Conservation (phyloP, 352 stramenopile genomes). For the Phytophthora tentaculata region DNA sequence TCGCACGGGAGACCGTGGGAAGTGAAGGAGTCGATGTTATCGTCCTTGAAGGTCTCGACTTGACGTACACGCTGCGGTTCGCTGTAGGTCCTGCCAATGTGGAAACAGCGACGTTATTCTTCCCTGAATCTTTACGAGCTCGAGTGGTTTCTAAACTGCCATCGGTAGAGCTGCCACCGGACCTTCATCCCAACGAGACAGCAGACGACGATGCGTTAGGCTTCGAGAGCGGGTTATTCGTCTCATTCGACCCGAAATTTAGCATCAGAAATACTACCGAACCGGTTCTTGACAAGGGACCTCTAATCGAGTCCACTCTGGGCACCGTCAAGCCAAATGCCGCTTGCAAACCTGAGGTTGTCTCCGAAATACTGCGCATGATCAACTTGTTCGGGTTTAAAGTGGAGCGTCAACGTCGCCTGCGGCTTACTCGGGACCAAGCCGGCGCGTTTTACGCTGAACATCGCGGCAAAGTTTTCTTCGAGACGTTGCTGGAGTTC, state of each 20-base stretch:
- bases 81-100: slow-evolving; percentile 48
- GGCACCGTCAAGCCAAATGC: slow-evolving; percentile 73
- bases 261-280: slow-evolving; percentile 12
- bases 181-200: slow-evolving; percentile 18
- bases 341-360: slow-evolving; percentile 33
- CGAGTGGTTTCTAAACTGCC: slow-evolving; percentile 30
- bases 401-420: slow-evolving; percentile 45
- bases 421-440: slow-evolving; percentile 52
- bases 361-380: slow-evolving; percentile 43
- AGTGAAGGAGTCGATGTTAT: slow-evolving; percentile 35
- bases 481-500: slow-evolving; percentile 56
- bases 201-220: slow-evolving; percentile 36
- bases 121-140: slow-evolving; percentile 55
- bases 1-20: slow-evolving; percentile 11
- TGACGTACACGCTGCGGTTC: slow-evolving; percentile 41
- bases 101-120: slow-evolving; percentile 43
- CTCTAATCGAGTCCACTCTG: slow-evolving; percentile 45
- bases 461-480: slow-evolving; percentile 68
- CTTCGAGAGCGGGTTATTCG: slow-evolving; percentile 54
- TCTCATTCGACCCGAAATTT: slow-evolving; percentile 31
- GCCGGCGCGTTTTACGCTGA: slow-evolving; percentile 69
- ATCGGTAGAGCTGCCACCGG: slow-evolving; percentile 30
- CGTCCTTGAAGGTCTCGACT: slow-evolving; percentile 50
- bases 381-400: slow-evolving; percentile 59
- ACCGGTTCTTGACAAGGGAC: slow-evolving; percentile 10